phyloP scores from a whole-genome alignment of 1,284 basidiomycete genomes.

The Ceratobasidium sp. region DNA sequence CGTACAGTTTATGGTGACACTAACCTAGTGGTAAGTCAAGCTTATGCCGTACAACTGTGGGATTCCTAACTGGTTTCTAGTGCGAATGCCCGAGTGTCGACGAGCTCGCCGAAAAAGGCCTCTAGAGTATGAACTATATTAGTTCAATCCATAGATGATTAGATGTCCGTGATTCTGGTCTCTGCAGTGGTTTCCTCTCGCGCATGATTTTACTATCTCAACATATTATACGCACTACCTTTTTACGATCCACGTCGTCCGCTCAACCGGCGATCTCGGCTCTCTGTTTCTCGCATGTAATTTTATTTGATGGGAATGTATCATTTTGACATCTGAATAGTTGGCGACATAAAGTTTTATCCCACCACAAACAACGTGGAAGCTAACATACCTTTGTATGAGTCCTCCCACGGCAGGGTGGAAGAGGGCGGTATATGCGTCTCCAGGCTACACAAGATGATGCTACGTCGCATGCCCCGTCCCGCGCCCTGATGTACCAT shows the following conservation, averaged over 20 bases:
- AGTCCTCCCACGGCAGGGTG: too few species aligned
- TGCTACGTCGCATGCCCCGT: too few species aligned
- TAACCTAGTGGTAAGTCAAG: constrained; percentile 77
- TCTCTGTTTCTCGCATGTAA: neutral
- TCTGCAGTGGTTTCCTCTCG: constrained; percentile 1
- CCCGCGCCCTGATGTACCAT: too few species aligned
- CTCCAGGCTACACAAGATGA: too few species aligned
- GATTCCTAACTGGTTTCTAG: constrained; percentile 49
- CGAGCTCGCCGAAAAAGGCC: constrained; percentile 55
- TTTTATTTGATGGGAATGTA: neutral
- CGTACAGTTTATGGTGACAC: constrained; percentile 76
- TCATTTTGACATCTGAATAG: neutral
- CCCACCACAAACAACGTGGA: too few species aligned
- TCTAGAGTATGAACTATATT: too few species aligned
- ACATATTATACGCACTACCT: constrained; percentile 33
- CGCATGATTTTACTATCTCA: neutral
- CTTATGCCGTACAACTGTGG: neutral
- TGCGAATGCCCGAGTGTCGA: constrained; percentile 92
- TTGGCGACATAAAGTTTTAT: too few species aligned
- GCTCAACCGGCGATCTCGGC: constrained; percentile 32
- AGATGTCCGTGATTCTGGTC: neutral
- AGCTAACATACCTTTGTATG: too few species aligned
- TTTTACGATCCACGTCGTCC: constrained; percentile 29
- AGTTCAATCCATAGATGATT: too few species aligned
- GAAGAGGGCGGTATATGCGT: too few species aligned